Evolutionary conservation across 2,329 filamentous ascomycete genomes (phyloP).

Genomic region (Aureobasidium leucospermi): DNA sequence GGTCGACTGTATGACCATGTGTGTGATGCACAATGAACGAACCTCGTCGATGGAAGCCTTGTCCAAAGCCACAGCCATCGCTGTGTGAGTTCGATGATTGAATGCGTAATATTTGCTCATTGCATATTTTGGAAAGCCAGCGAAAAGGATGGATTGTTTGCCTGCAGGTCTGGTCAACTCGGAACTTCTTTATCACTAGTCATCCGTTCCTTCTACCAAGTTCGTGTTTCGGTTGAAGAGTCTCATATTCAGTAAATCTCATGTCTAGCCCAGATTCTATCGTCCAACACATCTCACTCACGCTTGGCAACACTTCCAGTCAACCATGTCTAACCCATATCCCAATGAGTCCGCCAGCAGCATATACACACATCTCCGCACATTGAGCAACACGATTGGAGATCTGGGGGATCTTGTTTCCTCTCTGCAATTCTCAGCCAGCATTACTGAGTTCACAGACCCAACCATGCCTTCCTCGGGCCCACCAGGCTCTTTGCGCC

Average conservation of each 20-base stretch:
- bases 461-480: neutral
- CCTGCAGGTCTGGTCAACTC: neutral
- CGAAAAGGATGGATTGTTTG: neutral
- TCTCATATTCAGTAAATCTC: neutral
- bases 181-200: neutral
- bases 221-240: neutral
- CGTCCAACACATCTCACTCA: neutral
- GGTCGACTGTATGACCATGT: slow-evolving; percentile 1
- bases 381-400: neutral
- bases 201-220: neutral
- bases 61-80: slow-evolving; percentile 2
- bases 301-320: neutral
- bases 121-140: neutral
- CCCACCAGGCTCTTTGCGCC: neutral
- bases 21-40: slow-evolving; percentile 6
- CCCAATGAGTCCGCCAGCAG: neutral
- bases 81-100: neutral
- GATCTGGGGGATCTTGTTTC: neutral
- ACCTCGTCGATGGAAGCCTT: slow-evolving; percentile 6
- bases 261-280: neutral
- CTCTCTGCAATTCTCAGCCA: neutral
- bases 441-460: neutral
- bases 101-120: neutral
- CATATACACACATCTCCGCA: neutral
- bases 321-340: neutral